These are phyloP conservation scores for Glebionis coronaria DNA, from an alignment of 129 eudicot genomes.

Conservation along the genomic window DNA sequence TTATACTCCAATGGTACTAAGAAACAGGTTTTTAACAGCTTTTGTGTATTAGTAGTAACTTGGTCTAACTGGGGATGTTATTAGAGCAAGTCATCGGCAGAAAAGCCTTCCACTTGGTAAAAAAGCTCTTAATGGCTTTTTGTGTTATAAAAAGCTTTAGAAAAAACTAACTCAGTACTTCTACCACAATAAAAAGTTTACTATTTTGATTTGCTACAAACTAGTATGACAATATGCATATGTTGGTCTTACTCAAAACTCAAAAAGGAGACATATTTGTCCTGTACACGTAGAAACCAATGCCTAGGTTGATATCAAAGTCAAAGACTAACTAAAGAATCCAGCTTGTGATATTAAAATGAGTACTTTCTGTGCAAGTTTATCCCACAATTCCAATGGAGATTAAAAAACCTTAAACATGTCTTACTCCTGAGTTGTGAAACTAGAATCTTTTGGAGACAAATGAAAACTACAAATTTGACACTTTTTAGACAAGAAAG, in stretches of 20 bases:
- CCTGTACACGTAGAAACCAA: conserved; percentile 42
- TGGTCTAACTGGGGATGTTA: too few species aligned
- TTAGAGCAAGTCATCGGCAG: too few species aligned
- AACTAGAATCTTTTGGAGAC: conserved; percentile 15
- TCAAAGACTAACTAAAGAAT: conserved; percentile 11
- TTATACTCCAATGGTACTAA: too few species aligned
- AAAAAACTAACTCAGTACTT: too few species aligned
- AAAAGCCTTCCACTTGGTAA: too few species aligned
- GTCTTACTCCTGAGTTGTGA: conserved; percentile 13
- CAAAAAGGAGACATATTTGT: conserved; percentile 24
- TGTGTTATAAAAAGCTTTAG: too few species aligned
- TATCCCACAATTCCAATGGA: conserved; percentile 1
- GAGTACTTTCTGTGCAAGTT: too few species aligned
- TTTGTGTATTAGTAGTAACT: too few species aligned
- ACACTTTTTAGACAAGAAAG: neutral
- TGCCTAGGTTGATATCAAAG: conserved; percentile 15
- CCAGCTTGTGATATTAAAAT: neutral
- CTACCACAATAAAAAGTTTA: too few species aligned
- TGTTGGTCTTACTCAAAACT: conserved; percentile 24
- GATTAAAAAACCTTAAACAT: conserved; percentile 10
- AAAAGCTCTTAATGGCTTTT: too few species aligned
- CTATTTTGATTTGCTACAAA: too few species aligned
- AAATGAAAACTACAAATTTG: conserved; percentile 13
- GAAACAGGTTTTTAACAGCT: too few species aligned
- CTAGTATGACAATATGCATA: conserved; percentile 29